phyloP scores from a whole-genome alignment of 768 basidiomycete genomes.

The Lanmaoa rubissima region DNA sequence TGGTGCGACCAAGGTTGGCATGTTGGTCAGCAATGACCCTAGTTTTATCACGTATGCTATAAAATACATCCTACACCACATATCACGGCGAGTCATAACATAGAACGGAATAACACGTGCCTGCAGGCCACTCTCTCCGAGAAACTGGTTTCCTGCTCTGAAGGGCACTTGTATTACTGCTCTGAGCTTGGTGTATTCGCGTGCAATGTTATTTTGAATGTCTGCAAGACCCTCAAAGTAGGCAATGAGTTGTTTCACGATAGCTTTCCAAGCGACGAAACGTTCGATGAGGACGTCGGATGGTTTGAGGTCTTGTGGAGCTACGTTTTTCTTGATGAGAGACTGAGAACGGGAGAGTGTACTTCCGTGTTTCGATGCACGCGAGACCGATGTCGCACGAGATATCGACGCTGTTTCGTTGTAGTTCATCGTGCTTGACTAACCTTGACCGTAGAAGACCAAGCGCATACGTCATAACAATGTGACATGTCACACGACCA shows the following conservation, averaged over 20 bases:
- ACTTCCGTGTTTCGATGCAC: constrained; percentile 62
- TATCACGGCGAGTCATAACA: background rate
- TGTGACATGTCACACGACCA: constrained; percentile 17
- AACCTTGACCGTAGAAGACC: background rate
- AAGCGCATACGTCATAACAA: constrained; percentile 22
- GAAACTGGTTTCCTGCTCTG: constrained; percentile 91
- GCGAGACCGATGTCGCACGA: constrained; percentile 69
- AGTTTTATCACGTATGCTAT: constrained; percentile 89
- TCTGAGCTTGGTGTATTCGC: constrained; percentile 89
- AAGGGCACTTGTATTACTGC: constrained; percentile 98
- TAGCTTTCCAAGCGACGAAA: constrained; percentile 92
- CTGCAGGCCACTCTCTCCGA: constrained; percentile 96
- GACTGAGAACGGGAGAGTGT: constrained; percentile 78
- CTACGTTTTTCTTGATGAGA: constrained; percentile 93
- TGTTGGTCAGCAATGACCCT: constrained; percentile 93
- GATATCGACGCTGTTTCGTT: constrained; percentile 55
- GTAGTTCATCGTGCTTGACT: constrained; percentile 30
- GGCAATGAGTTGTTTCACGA: constrained; percentile 92
- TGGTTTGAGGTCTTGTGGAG: constrained; percentile 85
- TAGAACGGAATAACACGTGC: constrained; percentile 34
- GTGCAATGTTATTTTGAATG: constrained; percentile 92
- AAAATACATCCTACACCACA: constrained; percentile 76
- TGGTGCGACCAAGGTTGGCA: constrained; percentile 92
- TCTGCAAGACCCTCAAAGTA: constrained; percentile 72
- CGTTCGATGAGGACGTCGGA: constrained; percentile 97